Evolutionary conservation across 1,284 basidiomycete genomes (phyloP), one percentile per base, ranked within the genome.

Genomic region (Mycosarcoma mackinlayi): DNA sequence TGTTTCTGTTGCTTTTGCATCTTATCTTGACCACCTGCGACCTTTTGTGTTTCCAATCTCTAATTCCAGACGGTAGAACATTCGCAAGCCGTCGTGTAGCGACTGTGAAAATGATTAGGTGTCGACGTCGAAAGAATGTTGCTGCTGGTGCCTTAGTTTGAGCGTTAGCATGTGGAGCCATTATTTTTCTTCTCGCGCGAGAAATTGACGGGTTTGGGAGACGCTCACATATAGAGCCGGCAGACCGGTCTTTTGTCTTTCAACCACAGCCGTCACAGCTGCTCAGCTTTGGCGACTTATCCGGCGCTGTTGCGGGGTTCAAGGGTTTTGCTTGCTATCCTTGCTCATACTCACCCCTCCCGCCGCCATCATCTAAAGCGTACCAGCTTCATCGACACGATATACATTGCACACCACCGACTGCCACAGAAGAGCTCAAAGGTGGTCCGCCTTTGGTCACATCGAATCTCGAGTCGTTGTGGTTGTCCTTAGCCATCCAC

Each of bases 181-280:
- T 16, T 1, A 6, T 19, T 25, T 35, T 52, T n/a, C n/a, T 40
- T 59, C 19, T 58, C 54, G 61, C 33, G 39, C 61, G 61, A 54
- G 45, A 64, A 48, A 48, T 9, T 47, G 14, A 18, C 16, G 8
- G n/a, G 23, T 33, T 38, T 13, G 30, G 39, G 34, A 37, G 25
- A 31, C 34, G 37, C 35, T 45, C 13, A 30, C 35, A 19, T 16
- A 37, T 46, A 35, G n/a, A 30, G 25, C 42, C 42, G 49, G 49
- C 39, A 47, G n/a, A 31, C 52, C 61, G 53, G 60, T 35, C 56
- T 59, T 59, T 54, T 47, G 60, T 24, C 48, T 59, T 66, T 66
- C 54, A 57, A 55, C 51, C 50, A 41, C 44, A 40, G 27, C 40
- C 18, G 19, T 48, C 54, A 42, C 34, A 47, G 19, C 50, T 47